A percentile compares a stretch with the other conserved stretches of the same genome.
Conservation (phyloP, 1,284 basidiomycete genomes). For the Fistulinella cinereoalba region DNA sequence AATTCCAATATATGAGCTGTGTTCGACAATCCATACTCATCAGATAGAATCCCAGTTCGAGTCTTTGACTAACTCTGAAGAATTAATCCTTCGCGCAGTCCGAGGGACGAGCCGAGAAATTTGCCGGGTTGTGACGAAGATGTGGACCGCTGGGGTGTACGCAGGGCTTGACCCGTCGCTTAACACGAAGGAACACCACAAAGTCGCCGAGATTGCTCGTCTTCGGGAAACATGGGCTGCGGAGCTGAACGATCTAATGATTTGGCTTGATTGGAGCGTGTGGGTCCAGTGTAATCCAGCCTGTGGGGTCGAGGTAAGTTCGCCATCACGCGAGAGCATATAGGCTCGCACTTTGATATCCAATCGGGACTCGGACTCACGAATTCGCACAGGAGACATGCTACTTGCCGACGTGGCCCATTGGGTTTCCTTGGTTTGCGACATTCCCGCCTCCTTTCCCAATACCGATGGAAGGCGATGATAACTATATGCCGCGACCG, state of each 20-base stretch:
- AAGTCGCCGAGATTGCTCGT: not conserved
- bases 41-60: too few relatives aligned
- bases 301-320: conserved; percentile 33
- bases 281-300: conserved; percentile 39
- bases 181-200: too few relatives aligned
- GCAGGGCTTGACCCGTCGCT: conserved; percentile 35
- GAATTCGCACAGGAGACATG: not conserved
- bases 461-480: too few relatives aligned
- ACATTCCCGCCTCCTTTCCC: too few relatives aligned
- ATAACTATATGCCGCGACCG: too few relatives aligned
- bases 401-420: not conserved
- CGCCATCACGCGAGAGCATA: conserved; percentile 3
- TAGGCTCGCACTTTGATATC: not conserved
- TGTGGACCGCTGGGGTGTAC: not conserved
- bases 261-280: conserved; percentile 42
- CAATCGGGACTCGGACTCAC: not conserved
- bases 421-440: not conserved
- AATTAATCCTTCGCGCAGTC: conserved; percentile 8
- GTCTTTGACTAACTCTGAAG: too few relatives aligned
- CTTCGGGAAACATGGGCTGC: not conserved
- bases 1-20: too few relatives aligned
- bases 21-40: too few relatives aligned
- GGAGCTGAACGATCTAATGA: conserved; percentile 33
- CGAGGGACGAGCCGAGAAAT: not conserved
- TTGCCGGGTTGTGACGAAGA: not conserved